Evolutionary conservation across 495 filamentous ascomycete genomes (phyloP), one percentile per base, ranked within the genome.

Genomic region (Trichoderma gamsii): DNA sequence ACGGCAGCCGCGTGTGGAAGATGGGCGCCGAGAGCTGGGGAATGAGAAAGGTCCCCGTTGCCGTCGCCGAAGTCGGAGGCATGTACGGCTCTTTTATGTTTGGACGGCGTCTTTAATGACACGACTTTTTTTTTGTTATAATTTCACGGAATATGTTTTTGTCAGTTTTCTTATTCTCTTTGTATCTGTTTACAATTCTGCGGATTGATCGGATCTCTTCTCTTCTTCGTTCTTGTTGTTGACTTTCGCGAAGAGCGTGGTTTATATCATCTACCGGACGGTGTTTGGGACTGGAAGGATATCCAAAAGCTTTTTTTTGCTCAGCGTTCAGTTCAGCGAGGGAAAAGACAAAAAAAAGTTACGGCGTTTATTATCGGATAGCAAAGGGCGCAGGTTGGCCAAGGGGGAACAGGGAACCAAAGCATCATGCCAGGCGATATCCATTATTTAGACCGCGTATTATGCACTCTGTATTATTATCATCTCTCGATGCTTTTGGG

Each of bases 31-130:
- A 85, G 68, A 89, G 86, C 79, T 95, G 92, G 92, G 92, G 92
- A 18, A 92, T 92, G 86, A 84, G 90, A 56, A 96, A 96, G 82
- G 83, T 92, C 38, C 91, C 92, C 13, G 88, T 95, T 66, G 90
- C 89, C 15, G 77, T 82, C 46, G 87, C 88, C 8, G 90, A 93
- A 71, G 90, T 95, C 2, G 90, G 90, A 15, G 92, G 92, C 27
- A 87, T 96, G 79, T 96, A 96, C 75, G 91, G 91, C 59, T 88
- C 87, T 70, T 95, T 91, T 76, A 93, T 93, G 87, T 96, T 93
- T 72, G 80, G 79, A 71, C 73, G 81, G 46, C 78, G 80, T 72
- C 70, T 83, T 35, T 83, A 71, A 79, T 32, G 56, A 32, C 56
- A 2, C 25, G 25, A 18, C 13, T 9, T 27, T 0, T 9, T 32